Conservation (phyloP, 441 rosid species). For the Gossypium gossypioides region DNA sequence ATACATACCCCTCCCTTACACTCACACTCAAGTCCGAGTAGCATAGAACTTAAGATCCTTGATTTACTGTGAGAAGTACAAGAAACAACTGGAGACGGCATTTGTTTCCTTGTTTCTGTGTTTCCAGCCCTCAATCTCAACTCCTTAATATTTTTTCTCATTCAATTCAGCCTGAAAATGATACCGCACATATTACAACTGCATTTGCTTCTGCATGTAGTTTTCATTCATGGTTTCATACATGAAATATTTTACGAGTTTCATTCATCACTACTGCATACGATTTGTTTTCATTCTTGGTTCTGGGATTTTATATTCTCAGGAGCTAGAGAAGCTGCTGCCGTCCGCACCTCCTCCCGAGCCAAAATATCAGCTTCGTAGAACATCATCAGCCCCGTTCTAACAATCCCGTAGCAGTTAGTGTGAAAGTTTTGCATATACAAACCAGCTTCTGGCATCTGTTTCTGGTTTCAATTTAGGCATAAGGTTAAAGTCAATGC, state of each 20-base stretch:
- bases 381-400: slow-evolving; percentile 65
- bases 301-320: background rate
- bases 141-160: background rate
- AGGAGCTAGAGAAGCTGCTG: slow-evolving; percentile 54
- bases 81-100: too few species aligned
- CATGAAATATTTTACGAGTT: background rate
- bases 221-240: background rate
- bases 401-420: slow-evolving; percentile 5
- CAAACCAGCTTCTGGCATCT: background rate
- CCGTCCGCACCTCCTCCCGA: slow-evolving; percentile 50
- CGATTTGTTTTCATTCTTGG: background rate
- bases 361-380: slow-evolving; percentile 69
- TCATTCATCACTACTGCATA: background rate
- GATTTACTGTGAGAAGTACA: too few species aligned
- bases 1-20: too few species aligned
- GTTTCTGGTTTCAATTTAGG: background rate
- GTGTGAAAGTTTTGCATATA: slow-evolving; percentile 10
- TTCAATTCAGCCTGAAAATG: background rate
- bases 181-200: background rate
- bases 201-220: background rate
- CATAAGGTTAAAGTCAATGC: background rate
- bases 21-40: too few species aligned
- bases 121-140: background rate
- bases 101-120: background rate
- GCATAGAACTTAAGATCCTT: too few species aligned